Evolutionary conservation across 176 grass and related monocot species (phyloP).

Genomic region (Raddia distichophylla): DNA sequence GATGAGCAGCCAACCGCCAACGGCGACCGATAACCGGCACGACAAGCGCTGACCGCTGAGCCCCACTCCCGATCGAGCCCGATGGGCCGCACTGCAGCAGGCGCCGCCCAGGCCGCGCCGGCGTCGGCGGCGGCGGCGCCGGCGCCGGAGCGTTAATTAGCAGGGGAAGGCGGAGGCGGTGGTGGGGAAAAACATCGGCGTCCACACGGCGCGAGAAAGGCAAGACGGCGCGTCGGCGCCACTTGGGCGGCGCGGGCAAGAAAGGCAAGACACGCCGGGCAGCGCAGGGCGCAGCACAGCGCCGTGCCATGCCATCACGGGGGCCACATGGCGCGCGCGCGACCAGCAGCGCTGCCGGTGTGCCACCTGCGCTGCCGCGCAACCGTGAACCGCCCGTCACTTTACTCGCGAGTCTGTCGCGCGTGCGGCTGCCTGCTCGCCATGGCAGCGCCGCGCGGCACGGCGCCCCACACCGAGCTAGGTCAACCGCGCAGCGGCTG

Average conservation of each 20-base stretch:
- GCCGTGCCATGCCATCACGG: background rate
- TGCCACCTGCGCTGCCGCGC: slow-evolving; percentile 28
- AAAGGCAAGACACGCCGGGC: too few relatives aligned
- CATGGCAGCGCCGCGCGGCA: background rate
- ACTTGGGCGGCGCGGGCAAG: background rate
- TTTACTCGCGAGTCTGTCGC: background rate
- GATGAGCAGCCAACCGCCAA: background rate
- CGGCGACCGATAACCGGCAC: background rate
- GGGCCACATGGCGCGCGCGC: slow-evolving; percentile 13
- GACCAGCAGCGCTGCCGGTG: slow-evolving; percentile 15
- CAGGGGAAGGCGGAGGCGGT: too few relatives aligned
- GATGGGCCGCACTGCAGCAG: background rate
- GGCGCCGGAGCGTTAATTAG: background rate
- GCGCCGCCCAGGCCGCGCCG: slow-evolving; percentile 1
- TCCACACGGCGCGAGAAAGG: background rate
- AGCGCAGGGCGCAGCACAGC: too few relatives aligned
- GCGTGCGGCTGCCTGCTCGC: background rate
- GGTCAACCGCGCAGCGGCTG: background rate
- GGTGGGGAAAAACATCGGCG: background rate
- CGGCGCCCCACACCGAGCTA: background rate
- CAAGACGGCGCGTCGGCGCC: background rate
- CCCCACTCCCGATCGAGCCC: too few relatives aligned
- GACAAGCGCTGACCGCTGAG: too few relatives aligned
- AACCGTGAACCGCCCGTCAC: slow-evolving; percentile 35
- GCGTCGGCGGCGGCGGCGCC: background rate